phyloP scores from a whole-genome alignment of 495 filamentous ascomycete genomes.

The Parathielavia hyrcaniae region DNA sequence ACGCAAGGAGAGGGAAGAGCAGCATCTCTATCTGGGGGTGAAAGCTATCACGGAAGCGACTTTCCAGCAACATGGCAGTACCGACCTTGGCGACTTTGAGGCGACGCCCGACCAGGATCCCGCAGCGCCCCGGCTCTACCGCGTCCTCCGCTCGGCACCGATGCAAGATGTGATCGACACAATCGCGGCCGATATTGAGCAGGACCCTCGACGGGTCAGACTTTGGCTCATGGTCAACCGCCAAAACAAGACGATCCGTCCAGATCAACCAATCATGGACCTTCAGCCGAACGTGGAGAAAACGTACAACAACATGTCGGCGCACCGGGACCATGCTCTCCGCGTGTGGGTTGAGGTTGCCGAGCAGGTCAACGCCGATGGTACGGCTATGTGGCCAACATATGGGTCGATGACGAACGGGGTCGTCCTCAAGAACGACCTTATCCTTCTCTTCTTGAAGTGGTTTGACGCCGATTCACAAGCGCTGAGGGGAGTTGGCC shows the following conservation, averaged over 20 bases:
- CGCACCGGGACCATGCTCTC: constrained; percentile 61
- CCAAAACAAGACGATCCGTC: constrained; percentile 92
- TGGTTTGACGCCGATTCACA: constrained; percentile 77
- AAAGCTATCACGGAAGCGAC: constrained; percentile 72
- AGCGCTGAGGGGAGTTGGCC: constrained; percentile 63
- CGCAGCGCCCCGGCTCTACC: constrained; percentile 58
- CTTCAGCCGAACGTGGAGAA: constrained; percentile 77
- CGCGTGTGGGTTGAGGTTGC: constrained; percentile 80
- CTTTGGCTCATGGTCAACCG: constrained; percentile 98
- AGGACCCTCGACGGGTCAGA: constrained; percentile 60
- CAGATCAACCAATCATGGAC: constrained; percentile 77
- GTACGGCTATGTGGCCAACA: constrained; percentile 61
- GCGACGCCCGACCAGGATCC: constrained; percentile 47
- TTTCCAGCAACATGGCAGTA: constrained; percentile 73
- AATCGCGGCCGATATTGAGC: constrained; percentile 61
- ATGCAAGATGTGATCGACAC: constrained; percentile 63
- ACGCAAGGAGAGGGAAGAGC: constrained; percentile 84
- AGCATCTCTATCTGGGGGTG: constrained; percentile 81
- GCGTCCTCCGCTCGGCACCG: constrained; percentile 63
- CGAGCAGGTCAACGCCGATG: constrained; percentile 55
- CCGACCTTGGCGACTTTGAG: constrained; percentile 75
- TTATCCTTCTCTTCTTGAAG: constrained; percentile 85
- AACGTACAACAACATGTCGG: constrained; percentile 55
- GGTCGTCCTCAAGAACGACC: constrained; percentile 44
- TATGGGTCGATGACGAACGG: constrained; percentile 42